Conservation (phyloP, 768 basidiomycete genomes). For the Trametopsis cervina region DNA sequence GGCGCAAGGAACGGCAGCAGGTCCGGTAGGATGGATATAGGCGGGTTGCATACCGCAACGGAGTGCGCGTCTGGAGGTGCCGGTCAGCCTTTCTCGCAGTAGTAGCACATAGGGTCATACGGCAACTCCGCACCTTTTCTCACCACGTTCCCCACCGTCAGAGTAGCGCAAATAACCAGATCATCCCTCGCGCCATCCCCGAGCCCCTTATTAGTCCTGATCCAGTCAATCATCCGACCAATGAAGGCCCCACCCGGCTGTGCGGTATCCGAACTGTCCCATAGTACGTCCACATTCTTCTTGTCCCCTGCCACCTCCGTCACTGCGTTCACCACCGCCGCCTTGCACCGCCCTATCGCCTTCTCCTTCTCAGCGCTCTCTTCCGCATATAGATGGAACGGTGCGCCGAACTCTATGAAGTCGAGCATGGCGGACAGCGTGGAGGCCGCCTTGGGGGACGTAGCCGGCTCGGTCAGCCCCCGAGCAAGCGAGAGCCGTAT, state of each 20-base stretch:
- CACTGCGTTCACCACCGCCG: slow-evolving; percentile 76
- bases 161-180: slow-evolving; percentile 74
- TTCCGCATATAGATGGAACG: slow-evolving; percentile 56
- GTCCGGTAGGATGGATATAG: slow-evolving; percentile 55
- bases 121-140: slow-evolving; percentile 50
- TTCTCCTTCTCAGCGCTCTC: slow-evolving; percentile 56
- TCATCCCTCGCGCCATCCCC: slow-evolving; percentile 48
- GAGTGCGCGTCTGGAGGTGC: slow-evolving; percentile 46
- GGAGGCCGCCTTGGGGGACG: slow-evolving; percentile 50
- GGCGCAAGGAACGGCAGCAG: slow-evolving; percentile 59
- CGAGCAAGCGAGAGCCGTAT: slow-evolving; percentile 67
- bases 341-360: slow-evolving; percentile 76
- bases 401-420: slow-evolving; percentile 69
- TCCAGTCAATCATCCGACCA: slow-evolving; percentile 68
- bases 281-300: slow-evolving; percentile 69
- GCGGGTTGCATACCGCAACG: slow-evolving; percentile 40
- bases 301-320: slow-evolving; percentile 84
- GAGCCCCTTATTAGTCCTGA: slow-evolving; percentile 45
- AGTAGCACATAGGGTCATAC: background rate
- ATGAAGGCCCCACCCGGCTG: slow-evolving; percentile 69
- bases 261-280: slow-evolving; percentile 52
- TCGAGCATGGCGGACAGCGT: slow-evolving; percentile 56
- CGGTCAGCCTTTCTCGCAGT: background rate
- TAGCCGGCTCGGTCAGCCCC: slow-evolving; percentile 47
- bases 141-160: slow-evolving; percentile 77